Evolutionary conservation across 2,329 filamentous ascomycete genomes (phyloP).

Genomic region (Metarhizium robertsii): DNA sequence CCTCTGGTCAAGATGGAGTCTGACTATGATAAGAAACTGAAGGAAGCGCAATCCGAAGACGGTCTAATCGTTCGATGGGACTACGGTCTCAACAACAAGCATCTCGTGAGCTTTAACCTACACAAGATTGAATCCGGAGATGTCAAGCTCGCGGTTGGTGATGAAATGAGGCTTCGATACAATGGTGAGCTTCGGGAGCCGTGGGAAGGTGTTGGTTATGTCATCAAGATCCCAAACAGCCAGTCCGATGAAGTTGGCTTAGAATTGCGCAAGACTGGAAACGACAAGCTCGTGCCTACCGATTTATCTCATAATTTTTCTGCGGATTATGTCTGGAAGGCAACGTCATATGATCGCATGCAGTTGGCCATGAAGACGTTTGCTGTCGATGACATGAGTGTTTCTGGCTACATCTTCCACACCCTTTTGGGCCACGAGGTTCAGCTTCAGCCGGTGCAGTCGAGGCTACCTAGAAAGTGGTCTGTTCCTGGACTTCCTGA

Average conservation of each 20-base stretch:
- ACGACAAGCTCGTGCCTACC: constrained; percentile 91
- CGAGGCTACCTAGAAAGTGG: constrained; percentile 91
- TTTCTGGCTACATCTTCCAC: constrained; percentile 98
- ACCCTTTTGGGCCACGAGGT: constrained; percentile 93
- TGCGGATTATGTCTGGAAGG: constrained; percentile 98
- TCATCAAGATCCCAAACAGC: constrained; percentile 99
- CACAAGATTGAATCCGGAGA: constrained; percentile 97
- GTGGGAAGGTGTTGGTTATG: constrained; percentile 98
- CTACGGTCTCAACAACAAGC: constrained; percentile 92
- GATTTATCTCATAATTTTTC: constrained; percentile 98
- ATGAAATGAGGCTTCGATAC: constrained; percentile 97
- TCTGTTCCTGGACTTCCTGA: constrained; percentile 90
- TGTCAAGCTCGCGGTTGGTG: constrained; percentile 93
- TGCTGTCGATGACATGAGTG: constrained; percentile 93
- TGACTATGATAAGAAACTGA: constrained; percentile 97
- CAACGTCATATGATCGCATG: constrained; percentile 98
- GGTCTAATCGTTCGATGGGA: constrained; percentile 93
- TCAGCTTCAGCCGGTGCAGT: constrained; percentile 89
- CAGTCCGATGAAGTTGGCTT: constrained; percentile 96
- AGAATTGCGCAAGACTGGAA: constrained; percentile 86
- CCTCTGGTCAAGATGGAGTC: constrained; percentile 98
- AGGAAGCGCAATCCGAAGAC: constrained; percentile 96
- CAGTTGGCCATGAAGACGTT: constrained; percentile 99
- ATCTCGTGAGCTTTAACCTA: constrained; percentile 87
- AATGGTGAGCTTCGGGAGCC: constrained; percentile 83